Conservation (phyloP, 768 basidiomycete genomes). For the Stropharia rugosoannulata region DNA sequence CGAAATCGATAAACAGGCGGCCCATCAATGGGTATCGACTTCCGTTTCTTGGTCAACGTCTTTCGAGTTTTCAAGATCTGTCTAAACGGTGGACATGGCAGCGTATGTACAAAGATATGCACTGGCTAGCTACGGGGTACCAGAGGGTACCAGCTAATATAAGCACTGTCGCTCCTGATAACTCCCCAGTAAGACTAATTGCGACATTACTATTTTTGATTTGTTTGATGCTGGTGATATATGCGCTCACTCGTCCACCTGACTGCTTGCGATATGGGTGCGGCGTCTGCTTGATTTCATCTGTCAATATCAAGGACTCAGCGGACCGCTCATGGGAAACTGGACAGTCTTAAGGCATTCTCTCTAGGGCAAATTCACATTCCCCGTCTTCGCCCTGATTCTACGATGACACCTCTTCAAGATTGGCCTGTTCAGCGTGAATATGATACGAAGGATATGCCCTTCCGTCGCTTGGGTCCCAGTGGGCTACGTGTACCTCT, state of each 20-base stretch:
- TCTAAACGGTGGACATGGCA: too few relatives aligned
- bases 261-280: not conserved
- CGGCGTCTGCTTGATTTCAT: not conserved
- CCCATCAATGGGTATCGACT: too few relatives aligned
- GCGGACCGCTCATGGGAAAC: not conserved
- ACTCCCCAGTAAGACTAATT: too few relatives aligned
- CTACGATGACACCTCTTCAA: constrained; percentile 17
- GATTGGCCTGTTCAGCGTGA: constrained; percentile 23
- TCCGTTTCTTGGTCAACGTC: too few relatives aligned
- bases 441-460: constrained; percentile 56
- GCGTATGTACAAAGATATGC: too few relatives aligned
- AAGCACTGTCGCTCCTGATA: too few relatives aligned
- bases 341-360: not conserved
- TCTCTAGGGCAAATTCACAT: not conserved
- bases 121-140: too few relatives aligned
- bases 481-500: constrained; percentile 70
- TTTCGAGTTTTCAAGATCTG: too few relatives aligned
- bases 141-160: too few relatives aligned
- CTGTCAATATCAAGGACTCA: not conserved
- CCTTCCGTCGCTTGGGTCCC: constrained; percentile 56
- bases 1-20: too few relatives aligned
- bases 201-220: too few relatives aligned
- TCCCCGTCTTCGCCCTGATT: not conserved
- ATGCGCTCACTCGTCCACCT: not conserved
- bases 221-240: not conserved